These are phyloP conservation scores for Periglandula ipomoeae DNA, from an alignment of 2,329 filamentous ascomycete species.

Conservation along the genomic window DNA sequence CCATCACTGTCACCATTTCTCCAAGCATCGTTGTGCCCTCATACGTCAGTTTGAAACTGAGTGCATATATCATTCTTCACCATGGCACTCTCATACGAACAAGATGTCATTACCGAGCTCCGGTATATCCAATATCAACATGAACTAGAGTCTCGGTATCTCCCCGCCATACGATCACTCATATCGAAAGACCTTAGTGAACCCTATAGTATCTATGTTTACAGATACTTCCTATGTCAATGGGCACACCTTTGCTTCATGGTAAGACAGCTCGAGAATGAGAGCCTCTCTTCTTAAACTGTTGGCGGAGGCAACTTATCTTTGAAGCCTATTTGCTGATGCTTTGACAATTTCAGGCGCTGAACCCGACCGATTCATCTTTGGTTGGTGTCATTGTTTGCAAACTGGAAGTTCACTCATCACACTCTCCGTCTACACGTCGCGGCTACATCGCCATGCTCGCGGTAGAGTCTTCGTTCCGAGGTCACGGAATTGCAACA, in stretches of 20 bases:
- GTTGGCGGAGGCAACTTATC: neutral
- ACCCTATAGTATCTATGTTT: slow-evolving; percentile 98
- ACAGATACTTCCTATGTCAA: slow-evolving; percentile 95
- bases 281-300: neutral
- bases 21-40: neutral
- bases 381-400: slow-evolving; percentile 89
- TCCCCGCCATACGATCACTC: slow-evolving; percentile 80
- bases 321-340: neutral
- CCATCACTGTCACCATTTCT: neutral
- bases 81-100: slow-evolving; percentile 26
- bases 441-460: slow-evolving; percentile 98
- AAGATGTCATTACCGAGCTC: slow-evolving; percentile 36
- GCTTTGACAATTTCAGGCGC: slow-evolving; percentile 33
- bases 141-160: slow-evolving; percentile 51
- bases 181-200: slow-evolving; percentile 96
- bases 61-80: neutral
- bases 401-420: slow-evolving; percentile 85
- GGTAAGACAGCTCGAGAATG: slow-evolving; percentile 37
- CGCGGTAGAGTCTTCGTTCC: slow-evolving; percentile 71
- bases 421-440: slow-evolving; percentile 62
- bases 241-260: slow-evolving; percentile 98
- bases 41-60: neutral
- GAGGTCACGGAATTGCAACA: slow-evolving; percentile 81
- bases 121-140: slow-evolving; percentile 56
- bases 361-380: slow-evolving; percentile 48